phyloP scores from a whole-genome alignment of 2,329 filamentous ascomycete genomes.

The Trichoderma atroviride region DNA sequence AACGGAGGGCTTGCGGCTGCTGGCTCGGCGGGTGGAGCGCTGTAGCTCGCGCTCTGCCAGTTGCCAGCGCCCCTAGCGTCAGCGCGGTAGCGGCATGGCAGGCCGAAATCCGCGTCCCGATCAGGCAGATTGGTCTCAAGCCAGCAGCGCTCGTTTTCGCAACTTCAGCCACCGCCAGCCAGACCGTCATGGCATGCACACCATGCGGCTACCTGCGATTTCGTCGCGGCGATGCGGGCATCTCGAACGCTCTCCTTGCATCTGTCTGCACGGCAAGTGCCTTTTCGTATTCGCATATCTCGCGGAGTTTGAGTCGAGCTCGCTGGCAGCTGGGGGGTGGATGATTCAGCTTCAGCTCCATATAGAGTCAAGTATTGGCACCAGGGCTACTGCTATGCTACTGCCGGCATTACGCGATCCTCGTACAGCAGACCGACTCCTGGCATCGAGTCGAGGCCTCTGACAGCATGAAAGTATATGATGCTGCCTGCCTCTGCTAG shows the following conservation, averaged over 20 bases:
- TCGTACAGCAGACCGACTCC: background rate
- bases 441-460: background rate
- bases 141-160: background rate
- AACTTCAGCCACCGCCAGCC: constrained; percentile 18
- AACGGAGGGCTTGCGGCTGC: constrained; percentile 22
- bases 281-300: background rate
- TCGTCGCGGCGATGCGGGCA: background rate
- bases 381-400: background rate
- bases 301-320: background rate
- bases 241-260: constrained; percentile 2
- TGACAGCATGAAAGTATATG: background rate
- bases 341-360: background rate
- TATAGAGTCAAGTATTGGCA: background rate
- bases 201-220: background rate
- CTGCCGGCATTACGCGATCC: background rate
- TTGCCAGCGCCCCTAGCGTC: constrained; percentile 16
- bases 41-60: constrained; percentile 5
- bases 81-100: constrained; percentile 15
- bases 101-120: constrained; percentile 2
- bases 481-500: background rate
- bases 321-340: background rate
- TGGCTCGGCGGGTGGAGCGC: constrained; percentile 15
- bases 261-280: background rate
- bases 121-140: background rate
- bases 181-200: constrained; percentile 17